Evolutionary conservation across 345 rosid species (phyloP).

Genomic region (Arabidopsis thaliana): DNA sequence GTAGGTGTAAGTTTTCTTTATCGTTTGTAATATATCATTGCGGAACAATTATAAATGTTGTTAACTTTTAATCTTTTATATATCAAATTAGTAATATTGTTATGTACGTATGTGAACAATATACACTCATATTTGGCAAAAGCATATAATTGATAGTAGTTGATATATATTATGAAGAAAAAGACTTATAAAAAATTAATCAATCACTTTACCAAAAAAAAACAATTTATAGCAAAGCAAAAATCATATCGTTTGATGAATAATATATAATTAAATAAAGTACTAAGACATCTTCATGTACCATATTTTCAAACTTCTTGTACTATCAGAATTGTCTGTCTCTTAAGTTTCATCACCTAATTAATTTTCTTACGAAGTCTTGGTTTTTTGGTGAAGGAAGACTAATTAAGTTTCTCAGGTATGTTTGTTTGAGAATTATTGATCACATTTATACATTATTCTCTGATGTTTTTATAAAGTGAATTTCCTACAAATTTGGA

Average conservation of each 20-base stretch:
- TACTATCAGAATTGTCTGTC: not conserved
- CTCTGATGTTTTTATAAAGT: not conserved
- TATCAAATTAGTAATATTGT: not conserved
- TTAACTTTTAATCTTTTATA: not conserved
- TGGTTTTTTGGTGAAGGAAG: conserved; percentile 1
- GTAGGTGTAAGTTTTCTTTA: conserved; percentile 19
- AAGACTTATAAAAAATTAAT: not conserved
- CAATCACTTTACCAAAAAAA: not conserved
- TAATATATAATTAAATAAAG: not conserved
- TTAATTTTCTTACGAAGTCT: not conserved
- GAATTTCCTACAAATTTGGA: not conserved
- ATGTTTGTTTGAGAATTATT: not conserved
- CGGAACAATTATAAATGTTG: not conserved
- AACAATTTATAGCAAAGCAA: not conserved
- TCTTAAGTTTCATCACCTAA: conserved; percentile 9
- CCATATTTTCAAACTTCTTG: conserved; percentile 16
- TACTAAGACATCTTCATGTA: not conserved
- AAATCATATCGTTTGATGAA: not conserved
- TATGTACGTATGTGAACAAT: not conserved
- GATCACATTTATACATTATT: conserved; percentile 1
- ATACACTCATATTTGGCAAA: not conserved
- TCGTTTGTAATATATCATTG: conserved; percentile 2
- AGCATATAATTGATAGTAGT: not conserved
- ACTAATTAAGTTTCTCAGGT: not conserved
- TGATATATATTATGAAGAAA: not conserved